A percentile compares a stretch with the other conserved stretches of the same genome.
These are phyloP conservation scores for Tephrocybe sp. DNA, from an alignment of 768 basidiomycete species.

Conservation along the genomic window DNA sequence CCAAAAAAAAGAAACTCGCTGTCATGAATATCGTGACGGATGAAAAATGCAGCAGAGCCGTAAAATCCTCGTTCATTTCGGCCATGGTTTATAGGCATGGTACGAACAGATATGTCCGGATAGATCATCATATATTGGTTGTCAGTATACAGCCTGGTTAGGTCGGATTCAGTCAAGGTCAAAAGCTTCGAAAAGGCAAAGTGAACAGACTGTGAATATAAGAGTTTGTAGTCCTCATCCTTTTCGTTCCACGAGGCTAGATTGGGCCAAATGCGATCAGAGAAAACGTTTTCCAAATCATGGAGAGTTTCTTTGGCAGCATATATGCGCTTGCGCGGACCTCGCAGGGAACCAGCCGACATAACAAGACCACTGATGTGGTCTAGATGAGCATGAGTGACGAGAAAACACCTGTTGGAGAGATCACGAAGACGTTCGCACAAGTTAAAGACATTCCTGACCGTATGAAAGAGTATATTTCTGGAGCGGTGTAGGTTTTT, in stretches of 20 bases:
- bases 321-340: constrained; percentile 60
- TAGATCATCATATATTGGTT: constrained; percentile 50
- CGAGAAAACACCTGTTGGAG: constrained; percentile 65
- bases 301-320: constrained; percentile 59
- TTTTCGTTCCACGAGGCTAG: constrained; percentile 72
- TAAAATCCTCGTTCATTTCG: constrained; percentile 54
- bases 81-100: constrained; percentile 75
- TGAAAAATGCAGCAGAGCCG: constrained; percentile 81
- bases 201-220: constrained; percentile 60
- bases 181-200: background rate
- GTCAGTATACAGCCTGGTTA: constrained; percentile 46
- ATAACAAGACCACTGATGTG: constrained; percentile 83
- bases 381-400: constrained; percentile 91
- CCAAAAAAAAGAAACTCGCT: constrained; percentile 92
- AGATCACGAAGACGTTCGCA: constrained; percentile 1
- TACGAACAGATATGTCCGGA: constrained; percentile 57
- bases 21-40: constrained; percentile 58
- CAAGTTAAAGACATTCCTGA: constrained; percentile 22
- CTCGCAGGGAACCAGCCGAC: constrained; percentile 73
- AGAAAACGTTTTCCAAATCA: constrained; percentile 70
- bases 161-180: constrained; percentile 6
- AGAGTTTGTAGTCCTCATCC: constrained; percentile 54
- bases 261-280: constrained; percentile 81
- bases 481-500: constrained; percentile 35
- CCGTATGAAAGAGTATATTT: constrained; percentile 55